Conservation (phyloP, 1,139 yeast genomes). For the Nakaseomyces glabratus region DNA sequence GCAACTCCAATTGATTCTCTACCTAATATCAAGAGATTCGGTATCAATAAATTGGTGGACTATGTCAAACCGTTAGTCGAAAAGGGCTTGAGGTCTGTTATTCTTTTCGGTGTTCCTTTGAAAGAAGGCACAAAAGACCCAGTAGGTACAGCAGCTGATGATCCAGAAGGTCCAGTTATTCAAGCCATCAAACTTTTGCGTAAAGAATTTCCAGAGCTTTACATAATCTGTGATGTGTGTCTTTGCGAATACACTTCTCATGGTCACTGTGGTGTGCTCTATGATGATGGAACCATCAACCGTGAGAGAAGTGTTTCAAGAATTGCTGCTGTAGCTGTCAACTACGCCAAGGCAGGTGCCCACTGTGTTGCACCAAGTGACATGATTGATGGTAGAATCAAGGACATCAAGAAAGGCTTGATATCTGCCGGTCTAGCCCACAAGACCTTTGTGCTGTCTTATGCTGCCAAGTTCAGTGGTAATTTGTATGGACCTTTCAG, state of each 20-base stretch:
- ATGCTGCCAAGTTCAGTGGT: slow-evolving; percentile 90
- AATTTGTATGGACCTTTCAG: slow-evolving; percentile 93
- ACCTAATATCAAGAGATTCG: slow-evolving; percentile 84
- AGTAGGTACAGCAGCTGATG: slow-evolving; percentile 86
- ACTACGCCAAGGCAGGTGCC: slow-evolving; percentile 93
- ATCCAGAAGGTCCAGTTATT: slow-evolving; percentile 93
- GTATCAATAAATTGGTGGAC: slow-evolving; percentile 68
- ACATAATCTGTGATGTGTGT: slow-evolving; percentile 90
- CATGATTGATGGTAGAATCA: slow-evolving; percentile 93
- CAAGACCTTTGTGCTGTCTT: slow-evolving; percentile 81
- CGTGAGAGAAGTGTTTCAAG: slow-evolving; percentile 70
- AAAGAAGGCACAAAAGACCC: slow-evolving; percentile 67
- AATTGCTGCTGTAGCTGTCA: slow-evolving; percentile 89
- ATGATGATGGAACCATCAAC: slow-evolving; percentile 78
- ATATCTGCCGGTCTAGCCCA: slow-evolving; percentile 81
- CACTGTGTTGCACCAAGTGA: slow-evolving; percentile 95
- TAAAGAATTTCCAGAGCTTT: slow-evolving; percentile 65
- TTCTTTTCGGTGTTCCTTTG: slow-evolving; percentile 85
- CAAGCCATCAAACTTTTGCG: slow-evolving; percentile 59
- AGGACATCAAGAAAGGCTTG: slow-evolving; percentile 78
- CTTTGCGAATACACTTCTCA: slow-evolving; percentile 93
- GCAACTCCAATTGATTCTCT: slow-evolving; percentile 63
- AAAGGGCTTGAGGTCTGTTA: slow-evolving; percentile 80
- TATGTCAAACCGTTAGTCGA: slow-evolving; percentile 60
- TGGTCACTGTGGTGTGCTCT: slow-evolving; percentile 91